Evolutionary conservation across 768 basidiomycete genomes (phyloP), one percentile per base, ranked within the genome.

Genomic region (Coprinopsis marcescibilis): DNA sequence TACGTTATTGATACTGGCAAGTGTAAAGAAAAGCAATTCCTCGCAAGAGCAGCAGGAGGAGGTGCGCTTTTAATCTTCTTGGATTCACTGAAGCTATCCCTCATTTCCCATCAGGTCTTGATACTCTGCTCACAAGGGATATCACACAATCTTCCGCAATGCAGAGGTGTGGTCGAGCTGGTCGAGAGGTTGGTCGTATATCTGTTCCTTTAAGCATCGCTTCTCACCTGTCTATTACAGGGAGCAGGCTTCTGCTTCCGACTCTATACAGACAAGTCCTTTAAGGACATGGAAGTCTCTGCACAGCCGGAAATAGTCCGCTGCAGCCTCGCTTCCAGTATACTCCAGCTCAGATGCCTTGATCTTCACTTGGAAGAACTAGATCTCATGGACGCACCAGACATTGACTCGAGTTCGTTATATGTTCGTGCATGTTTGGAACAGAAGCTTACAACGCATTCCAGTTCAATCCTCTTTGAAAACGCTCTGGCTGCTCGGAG

Each of bases 1-100:
- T 98, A 89, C 63, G 94, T 99, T 5, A 89, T 99, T 30, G 96
- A 99, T 65, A 87, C 91, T 0, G 96, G 96, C 1, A 86, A 93
- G 62, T 89, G 86, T 59, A 99, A 98, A 64, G 94, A 97, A 68
- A 96, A 95, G 65, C 76, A 85, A 50, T 93, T 85, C 60, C 63
- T 95, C 17, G 79, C 83, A 10, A 72, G 75, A 58, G 68, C 74
- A 50, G 75, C 73, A 0, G 89, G 89, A 4, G 81, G 85, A 59
- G 85, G 85, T 82, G 47, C 25, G 64, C n/a, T 40, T 1, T 10
- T 20, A 21, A 7, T 42, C 20, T 2, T 14, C 17, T 14, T 21
- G 10, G 15, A 30, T 39, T n/a, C n/a, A 21, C 14, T 3, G 37
- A 50, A 12, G 12, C 32, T 13, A 34, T 51, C 44, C 52, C 40